Evolutionary conservation across 768 basidiomycete species (phyloP).

Genomic region (Lactarius hatsudake): DNA sequence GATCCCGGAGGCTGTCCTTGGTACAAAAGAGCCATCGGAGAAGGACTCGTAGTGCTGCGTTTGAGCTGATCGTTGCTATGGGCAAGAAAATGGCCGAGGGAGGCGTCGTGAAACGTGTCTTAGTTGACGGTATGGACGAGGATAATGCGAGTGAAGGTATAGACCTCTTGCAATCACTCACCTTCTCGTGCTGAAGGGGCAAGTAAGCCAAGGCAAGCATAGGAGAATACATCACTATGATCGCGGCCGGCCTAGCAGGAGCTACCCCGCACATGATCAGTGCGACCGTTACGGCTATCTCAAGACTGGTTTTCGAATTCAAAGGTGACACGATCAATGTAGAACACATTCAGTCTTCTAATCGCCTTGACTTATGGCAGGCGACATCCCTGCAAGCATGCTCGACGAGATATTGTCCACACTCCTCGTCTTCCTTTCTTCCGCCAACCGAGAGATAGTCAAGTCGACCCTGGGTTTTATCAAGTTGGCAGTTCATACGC

Average conservation of each 20-base stretch:
- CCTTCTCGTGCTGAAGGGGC: neutral
- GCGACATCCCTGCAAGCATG: slow-evolving; percentile 66
- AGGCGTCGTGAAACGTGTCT: slow-evolving; percentile 71
- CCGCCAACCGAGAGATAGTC: slow-evolving; percentile 95
- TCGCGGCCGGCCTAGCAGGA: slow-evolving; percentile 91
- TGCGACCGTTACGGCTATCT: slow-evolving; percentile 91
- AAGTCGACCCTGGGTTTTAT: slow-evolving; percentile 94
- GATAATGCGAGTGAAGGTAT: slow-evolving; percentile 46
- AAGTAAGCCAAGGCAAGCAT: slow-evolving; percentile 62
- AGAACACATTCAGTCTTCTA: neutral
- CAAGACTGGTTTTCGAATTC: slow-evolving; percentile 93
- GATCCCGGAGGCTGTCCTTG: slow-evolving; percentile 91
- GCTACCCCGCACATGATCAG: slow-evolving; percentile 98
- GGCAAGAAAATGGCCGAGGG: slow-evolving; percentile 88
- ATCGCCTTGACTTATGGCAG: slow-evolving; percentile 37
- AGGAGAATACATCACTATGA: slow-evolving; percentile 95
- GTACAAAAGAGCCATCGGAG: slow-evolving; percentile 96
- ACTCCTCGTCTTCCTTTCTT: slow-evolving; percentile 85
- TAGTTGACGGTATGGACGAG: slow-evolving; percentile 84
- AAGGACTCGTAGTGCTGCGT: slow-evolving; percentile 86
- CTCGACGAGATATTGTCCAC: slow-evolving; percentile 84
- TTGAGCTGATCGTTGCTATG: slow-evolving; percentile 88
- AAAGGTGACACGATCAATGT: slow-evolving; percentile 53
- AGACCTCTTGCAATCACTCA: slow-evolving; percentile 24
- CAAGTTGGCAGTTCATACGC: slow-evolving; percentile 88